Base-by-base conservation (phyloP, 2,329 filamentous ascomycete species). In the Cercospora sesami region DNA sequence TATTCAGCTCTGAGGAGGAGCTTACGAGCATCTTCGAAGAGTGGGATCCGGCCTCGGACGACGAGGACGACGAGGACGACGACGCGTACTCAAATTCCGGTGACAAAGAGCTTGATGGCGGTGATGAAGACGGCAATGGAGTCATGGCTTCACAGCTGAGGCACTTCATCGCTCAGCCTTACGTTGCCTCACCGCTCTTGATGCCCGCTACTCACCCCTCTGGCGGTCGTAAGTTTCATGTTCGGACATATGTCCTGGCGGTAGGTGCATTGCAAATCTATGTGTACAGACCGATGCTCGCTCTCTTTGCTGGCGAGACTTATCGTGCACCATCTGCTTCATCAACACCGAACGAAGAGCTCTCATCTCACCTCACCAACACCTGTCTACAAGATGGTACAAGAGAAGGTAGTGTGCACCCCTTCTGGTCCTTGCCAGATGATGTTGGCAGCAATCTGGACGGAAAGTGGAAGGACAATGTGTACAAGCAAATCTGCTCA, bases 111-210 rank as follows among this genome's bases (percentile, higher is more conserved):
- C 31, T 65, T n/a, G 18, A 53, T 78, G 79, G 77, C 3, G 77
- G 78, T 26, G 78, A 78, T 26, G 79, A 79, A 21, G 78, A 78
- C 26, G 79, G 79, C 28, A 79, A 83, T 51, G 85, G 83, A 73
- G 91, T 97, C 72, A 90, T 92, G 65, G 92, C 94, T 3, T 95
- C 92, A 0, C 93, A 97, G 77, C 89, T 99, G 60, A 91, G 95
- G 68, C 94, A 99, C 82, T 99, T 99, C 81, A 89, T 98, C 75
- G 94, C 91, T 5, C 95, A 99, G 80, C 92, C 93, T 0, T 99
- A 99, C 80, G 94, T 99, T 75, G 87, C 96, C 78, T 92, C 91
- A 1, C 94, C 94, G 0, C 86, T 98, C 3, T 85, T 97, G 12
- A 82, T 94, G 23, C 71, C 76, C 1, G 51, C 62, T 12, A 16